phyloP scores from a whole-genome alignment of 2,329 filamentous ascomycete species.

The Allantophomopsis lycopodina region DNA sequence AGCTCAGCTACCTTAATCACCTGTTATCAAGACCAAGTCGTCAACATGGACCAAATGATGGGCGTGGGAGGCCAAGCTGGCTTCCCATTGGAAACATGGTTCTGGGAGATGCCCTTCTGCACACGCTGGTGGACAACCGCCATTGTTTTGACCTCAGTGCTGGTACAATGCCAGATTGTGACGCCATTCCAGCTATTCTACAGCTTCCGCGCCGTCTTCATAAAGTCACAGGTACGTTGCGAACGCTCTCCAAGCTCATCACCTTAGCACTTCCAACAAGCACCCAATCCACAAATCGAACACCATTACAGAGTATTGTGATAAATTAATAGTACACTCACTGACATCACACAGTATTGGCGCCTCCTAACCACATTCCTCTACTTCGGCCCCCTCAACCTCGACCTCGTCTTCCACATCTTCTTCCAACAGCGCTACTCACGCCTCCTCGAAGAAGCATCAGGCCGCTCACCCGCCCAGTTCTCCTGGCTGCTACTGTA shows the following conservation, averaged over 20 bases:
- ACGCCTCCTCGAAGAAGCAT: slow-evolving; percentile 85
- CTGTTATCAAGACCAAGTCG: too few species aligned
- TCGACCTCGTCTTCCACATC: slow-evolving; percentile 93
- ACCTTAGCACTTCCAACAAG: too few species aligned
- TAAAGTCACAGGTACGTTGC: slow-evolving; percentile 68
- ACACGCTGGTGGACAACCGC: slow-evolving; percentile 96
- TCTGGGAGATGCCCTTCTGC: slow-evolving; percentile 95
- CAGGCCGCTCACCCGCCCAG: slow-evolving; percentile 79
- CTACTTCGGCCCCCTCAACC: slow-evolving; percentile 88
- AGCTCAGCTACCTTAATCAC: too few species aligned
- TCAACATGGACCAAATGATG: slow-evolving; percentile 20
- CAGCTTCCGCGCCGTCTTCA: slow-evolving; percentile 82
- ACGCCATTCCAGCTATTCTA: slow-evolving; percentile 96
- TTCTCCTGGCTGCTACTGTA: slow-evolving; percentile 93
- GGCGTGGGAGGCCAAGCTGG: slow-evolving; percentile 34
- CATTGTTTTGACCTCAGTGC: slow-evolving; percentile 71
- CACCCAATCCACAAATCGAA: too few species aligned
- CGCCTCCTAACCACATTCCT: slow-evolving; percentile 90
- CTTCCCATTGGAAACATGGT: slow-evolving; percentile 90
- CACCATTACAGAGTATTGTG: too few species aligned
- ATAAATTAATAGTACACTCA: too few species aligned
- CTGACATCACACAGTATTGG: slow-evolving; percentile 59
- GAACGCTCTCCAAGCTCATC: too few species aligned
- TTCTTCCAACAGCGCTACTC: slow-evolving; percentile 98
- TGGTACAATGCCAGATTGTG: slow-evolving; percentile 88